Evolutionary conservation across 768 basidiomycete genomes (phyloP), one percentile per base, ranked within the genome.

Genomic region (Hypsizygus marmoreus): DNA sequence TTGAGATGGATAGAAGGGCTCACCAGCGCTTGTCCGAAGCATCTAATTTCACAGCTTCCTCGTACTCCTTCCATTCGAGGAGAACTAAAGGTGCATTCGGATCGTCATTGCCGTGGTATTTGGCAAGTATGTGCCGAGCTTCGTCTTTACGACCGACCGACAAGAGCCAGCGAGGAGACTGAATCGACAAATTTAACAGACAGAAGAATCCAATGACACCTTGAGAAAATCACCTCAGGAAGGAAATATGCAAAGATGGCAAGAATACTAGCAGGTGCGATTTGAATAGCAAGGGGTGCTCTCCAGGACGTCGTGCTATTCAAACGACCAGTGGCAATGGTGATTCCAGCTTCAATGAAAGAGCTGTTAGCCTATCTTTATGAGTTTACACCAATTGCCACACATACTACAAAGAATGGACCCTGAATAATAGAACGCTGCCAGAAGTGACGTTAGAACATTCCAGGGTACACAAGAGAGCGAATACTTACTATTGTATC

Each of bases 11-110:
- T 4, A 8, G 22, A 7, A 33, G 14, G 25, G 49, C 74, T 55
- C 58, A 76, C 80, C 79, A 81, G 38, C 75, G 66, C 58, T 82
- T 82, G 57, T 80, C 79, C 11, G 78, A 74, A 11, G 75, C 81
- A 52, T 78, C 71, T 5, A 73, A 50, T 31, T 67, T 63, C 41
- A 81, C 72, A 7, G 70, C 62, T 50, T 79, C 77, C 46, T 77
- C 71, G 53, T 75, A 74, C 55, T 81, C 80, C 44, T 66, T 68
- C 68, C 68, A 76, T 54, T 82, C 76, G 11, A 81, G 62, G 25
- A 65, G 58, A 19, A 82, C 79, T 26, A 81, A 58, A 23, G 76
- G 74, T 12, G 76, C 71, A 56, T 77, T 70, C 13, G 61, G 66
- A 42, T 80, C 70, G 3, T 70, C 74, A 44, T 77, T 65, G 11